Evolutionary conservation across 1,284 basidiomycete genomes (phyloP).

Genomic region (Irpex sp.): DNA sequence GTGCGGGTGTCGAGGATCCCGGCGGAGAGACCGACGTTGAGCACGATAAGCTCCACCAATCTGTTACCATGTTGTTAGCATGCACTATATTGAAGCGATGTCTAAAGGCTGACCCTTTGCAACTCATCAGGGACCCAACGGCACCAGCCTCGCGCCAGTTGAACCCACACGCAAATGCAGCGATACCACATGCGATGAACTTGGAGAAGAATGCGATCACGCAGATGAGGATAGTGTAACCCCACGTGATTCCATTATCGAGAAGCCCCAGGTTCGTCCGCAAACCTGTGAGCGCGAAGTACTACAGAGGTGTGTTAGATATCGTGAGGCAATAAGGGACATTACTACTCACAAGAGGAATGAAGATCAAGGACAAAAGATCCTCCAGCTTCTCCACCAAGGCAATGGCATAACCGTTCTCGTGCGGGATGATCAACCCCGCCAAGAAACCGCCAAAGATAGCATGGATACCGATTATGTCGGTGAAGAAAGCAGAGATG

Average conservation of each 20-base stretch:
- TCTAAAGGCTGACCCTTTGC: conserved; percentile 69
- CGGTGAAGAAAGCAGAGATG: conserved; percentile 81
- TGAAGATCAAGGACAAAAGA: conserved; percentile 66
- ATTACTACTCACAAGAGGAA: conserved; percentile 66
- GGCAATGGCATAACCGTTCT: conserved; percentile 80
- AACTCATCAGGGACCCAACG: conserved; percentile 89
- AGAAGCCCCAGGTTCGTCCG: conserved; percentile 82
- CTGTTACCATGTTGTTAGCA: conserved; percentile 30
- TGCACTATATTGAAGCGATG: neutral
- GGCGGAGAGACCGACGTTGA: conserved; percentile 86
- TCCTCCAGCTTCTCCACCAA: conserved; percentile 81
- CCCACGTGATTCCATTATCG: conserved; percentile 77
- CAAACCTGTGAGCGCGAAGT: conserved; percentile 81
- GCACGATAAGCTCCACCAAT: conserved; percentile 86
- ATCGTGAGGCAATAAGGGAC: neutral
- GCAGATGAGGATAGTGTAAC: conserved; percentile 80
- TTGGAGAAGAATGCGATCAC: conserved; percentile 82
- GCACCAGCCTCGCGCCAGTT: conserved; percentile 78
- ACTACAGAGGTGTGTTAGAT: conserved; percentile 37
- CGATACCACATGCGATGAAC: conserved; percentile 63
- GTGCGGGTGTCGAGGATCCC: conserved; percentile 70
- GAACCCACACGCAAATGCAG: conserved; percentile 69
- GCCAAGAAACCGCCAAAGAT: conserved; percentile 80
- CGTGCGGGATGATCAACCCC: conserved; percentile 86
- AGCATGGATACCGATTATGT: conserved; percentile 77